Evolutionary conservation across 75 land plant species (phyloP).

Genomic region (Sequoia sempervirens): DNA sequence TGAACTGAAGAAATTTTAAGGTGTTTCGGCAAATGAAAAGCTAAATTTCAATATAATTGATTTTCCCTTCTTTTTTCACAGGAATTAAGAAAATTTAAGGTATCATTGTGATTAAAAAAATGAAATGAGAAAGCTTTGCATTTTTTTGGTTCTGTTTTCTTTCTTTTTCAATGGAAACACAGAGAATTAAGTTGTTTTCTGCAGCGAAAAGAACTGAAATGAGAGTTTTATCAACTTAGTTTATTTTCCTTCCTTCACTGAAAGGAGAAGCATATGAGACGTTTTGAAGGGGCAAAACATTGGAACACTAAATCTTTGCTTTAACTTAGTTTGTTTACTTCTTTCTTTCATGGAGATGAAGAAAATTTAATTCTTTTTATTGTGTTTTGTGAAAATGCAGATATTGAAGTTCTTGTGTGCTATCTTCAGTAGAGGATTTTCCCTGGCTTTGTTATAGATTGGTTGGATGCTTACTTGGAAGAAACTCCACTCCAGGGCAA

Average conservation of each 20-base stretch:
- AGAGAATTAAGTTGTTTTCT: neutral
- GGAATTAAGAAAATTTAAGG: neutral
- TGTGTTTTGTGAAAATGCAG: neutral
- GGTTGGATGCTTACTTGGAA: neutral
- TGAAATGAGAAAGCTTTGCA: neutral
- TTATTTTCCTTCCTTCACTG: neutral
- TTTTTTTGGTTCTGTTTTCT: neutral
- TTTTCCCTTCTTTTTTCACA: neutral
- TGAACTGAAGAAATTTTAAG: neutral
- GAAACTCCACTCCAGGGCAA: neutral
- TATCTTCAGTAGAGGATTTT: neutral
- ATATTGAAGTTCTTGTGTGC: neutral
- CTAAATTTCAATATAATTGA: neutral
- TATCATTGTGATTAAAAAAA: neutral
- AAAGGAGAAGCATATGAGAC: neutral
- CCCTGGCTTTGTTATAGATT: neutral
- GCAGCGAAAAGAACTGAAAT: neutral
- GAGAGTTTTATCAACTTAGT: neutral
- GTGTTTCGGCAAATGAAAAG: neutral
- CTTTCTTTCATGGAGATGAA: neutral
- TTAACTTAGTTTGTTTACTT: neutral
- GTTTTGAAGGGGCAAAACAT: neutral
- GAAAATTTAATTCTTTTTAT: slow-evolving; percentile 3
- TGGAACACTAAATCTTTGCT: neutral
- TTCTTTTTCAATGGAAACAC: too few relatives aligned